Conservation (phyloP, 2,329 filamentous ascomycete species). For the Venturia oleaginea region DNA sequence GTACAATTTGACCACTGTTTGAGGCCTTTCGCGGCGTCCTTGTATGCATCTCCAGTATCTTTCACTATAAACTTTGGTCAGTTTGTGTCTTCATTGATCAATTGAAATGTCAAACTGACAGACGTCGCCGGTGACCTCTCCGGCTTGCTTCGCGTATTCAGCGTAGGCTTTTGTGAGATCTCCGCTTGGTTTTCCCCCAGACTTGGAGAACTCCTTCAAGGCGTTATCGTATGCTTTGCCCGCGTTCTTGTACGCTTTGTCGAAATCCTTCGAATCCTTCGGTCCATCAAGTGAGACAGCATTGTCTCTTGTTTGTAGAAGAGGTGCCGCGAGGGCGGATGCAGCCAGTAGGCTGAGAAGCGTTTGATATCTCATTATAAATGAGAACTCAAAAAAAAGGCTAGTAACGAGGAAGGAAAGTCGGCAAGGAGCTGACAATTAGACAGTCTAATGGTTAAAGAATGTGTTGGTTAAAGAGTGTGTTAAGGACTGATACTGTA, state of each 20-base stretch:
- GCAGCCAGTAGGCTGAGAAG: not conserved
- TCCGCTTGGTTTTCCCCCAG: not conserved
- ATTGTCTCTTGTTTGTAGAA: not conserved
- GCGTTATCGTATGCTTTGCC: not conserved
- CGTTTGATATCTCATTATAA: not conserved
- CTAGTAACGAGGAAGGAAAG: not conserved
- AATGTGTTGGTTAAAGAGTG: no score
- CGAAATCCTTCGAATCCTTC: not conserved
- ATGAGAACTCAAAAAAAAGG: no score
- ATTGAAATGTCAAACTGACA: not conserved
- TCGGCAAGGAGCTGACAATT: not conserved
- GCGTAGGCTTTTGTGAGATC: not conserved
- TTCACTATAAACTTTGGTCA: not conserved
- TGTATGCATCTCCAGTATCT: not conserved
- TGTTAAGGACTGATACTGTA: no score
- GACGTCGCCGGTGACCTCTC: not conserved
- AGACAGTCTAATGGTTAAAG: no score
- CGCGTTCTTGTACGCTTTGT: not conserved
- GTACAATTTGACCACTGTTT: not conserved
- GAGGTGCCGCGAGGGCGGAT: not conserved
- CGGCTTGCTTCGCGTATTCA: not conserved
- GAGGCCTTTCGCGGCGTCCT: not conserved
- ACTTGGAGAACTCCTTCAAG: not conserved
- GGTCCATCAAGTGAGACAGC: not conserved
- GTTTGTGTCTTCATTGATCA: not conserved